Base-by-base conservation (phyloP, 352 stramenopile genomes). In the Phytophthora hibernalis region DNA sequence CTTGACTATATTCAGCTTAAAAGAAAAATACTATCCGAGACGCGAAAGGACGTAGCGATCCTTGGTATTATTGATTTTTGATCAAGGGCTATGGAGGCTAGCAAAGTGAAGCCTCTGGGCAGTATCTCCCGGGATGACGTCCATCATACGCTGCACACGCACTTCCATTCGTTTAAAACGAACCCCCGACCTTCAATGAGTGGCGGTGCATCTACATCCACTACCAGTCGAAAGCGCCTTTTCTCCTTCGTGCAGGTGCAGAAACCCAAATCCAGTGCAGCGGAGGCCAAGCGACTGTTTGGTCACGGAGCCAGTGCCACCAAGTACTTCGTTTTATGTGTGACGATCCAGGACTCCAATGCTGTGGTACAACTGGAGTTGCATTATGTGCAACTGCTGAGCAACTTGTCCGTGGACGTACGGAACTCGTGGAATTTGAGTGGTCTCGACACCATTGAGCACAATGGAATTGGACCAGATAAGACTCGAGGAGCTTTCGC, bases 321-420 rank as follows among this genome's bases (percentile, higher is more conserved):
- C 66, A 92, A 86, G 59, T 79, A 79, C 53, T 92, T 89, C 55
- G 84, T 92, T 22, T 70, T 92, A 3, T 92, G 83, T 40, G 78
- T 92, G 43, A 87, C 81, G 0, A 62, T 80, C 3, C 80, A 89
- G 44, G 82, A 92, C 50, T 60, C 33, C 24, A 51, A 28, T 26
- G n/a, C 30, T 18, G n/a, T 0, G 4, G 54, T 30, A 1, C 71
- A 62, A 42, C 35, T 74, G 48, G 77, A 87, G 47, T 37, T 90
- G 55, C 81, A 92, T 28, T 92, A 90, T 40, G 50, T 90, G 48
- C 81, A 89, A 53, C 65, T 92, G 15, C 66, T 87, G 49, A 87
- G 81, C 47, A 81, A 83, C 31, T 86, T 91, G 42, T 75, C 80
- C n/a, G 79, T 90, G 40, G 82, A 90, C 15, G 74, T 87, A 30